phyloP scores from a whole-genome alignment of 352 stramenopile genomes.

The Paralagenidium karlingii region DNA sequence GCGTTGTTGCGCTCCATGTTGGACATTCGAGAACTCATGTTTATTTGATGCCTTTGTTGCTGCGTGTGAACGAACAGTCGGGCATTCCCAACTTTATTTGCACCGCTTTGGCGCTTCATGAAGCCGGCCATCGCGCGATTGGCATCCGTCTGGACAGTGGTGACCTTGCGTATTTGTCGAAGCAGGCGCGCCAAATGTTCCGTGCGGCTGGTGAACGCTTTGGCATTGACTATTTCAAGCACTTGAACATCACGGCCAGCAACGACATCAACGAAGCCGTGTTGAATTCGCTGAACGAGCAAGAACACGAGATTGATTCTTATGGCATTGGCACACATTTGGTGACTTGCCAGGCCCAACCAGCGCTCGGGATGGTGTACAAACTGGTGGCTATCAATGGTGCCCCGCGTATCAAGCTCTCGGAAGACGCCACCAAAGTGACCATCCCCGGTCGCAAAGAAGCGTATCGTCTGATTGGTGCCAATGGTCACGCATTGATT shows the following conservation, averaged over 20 bases:
- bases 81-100: constrained; percentile 96
- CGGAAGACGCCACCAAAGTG: constrained; percentile 94
- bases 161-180: constrained; percentile 95
- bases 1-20: neutral
- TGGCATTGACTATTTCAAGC: constrained; percentile 65
- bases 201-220: constrained; percentile 33
- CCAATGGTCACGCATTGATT: constrained; percentile 78
- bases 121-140: constrained; percentile 81
- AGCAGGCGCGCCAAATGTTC: constrained; percentile 65
- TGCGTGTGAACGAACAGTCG: constrained; percentile 33
- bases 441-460: constrained; percentile 86
- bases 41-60: constrained; percentile 2
- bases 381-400: constrained; percentile 98
- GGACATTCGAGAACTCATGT: constrained; percentile 1
- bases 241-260: constrained; percentile 90
- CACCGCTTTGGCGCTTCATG: constrained; percentile 90
- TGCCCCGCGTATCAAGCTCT: constrained; percentile 96
- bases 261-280: constrained; percentile 99
- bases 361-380: constrained; percentile 98
- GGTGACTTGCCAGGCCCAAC: constrained; percentile 98
- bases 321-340: constrained; percentile 94
- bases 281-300: constrained; percentile 89
- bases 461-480: constrained; percentile 84
- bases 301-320: constrained; percentile 91
- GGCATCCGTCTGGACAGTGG: constrained; percentile 96